Conservation (phyloP, 148 eudicot genomes). For the Vaccinium myrtillus region DNA sequence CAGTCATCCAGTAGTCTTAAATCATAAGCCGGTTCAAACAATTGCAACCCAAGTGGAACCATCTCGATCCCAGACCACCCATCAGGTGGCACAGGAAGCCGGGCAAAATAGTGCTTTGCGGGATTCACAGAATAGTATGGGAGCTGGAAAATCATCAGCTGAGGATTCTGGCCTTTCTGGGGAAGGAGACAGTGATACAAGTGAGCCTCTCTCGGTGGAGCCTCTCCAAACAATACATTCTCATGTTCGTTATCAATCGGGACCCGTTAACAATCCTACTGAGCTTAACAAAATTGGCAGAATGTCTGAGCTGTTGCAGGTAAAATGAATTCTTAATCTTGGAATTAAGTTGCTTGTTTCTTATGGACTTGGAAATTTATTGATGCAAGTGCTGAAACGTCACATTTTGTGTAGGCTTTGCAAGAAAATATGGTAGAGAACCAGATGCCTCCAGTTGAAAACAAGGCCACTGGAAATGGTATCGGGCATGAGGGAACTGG, state of each 20-base stretch:
- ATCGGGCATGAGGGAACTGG: slow-evolving; percentile 13
- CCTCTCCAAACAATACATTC: slow-evolving; percentile 51
- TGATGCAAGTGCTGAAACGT: slow-evolving; percentile 16
- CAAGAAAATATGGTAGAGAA: slow-evolving; percentile 64
- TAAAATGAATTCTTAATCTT: slow-evolving; percentile 29
- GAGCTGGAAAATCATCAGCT: slow-evolving; percentile 23
- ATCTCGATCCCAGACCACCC: slow-evolving; percentile 23
- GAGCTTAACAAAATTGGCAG: slow-evolving; percentile 60
- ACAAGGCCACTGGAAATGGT: slow-evolving; percentile 16
- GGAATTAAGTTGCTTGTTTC: neutral
- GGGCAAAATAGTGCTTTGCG: slow-evolving; percentile 19
- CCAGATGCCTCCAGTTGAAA: slow-evolving; percentile 26
- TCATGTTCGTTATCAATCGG: slow-evolving; percentile 24
- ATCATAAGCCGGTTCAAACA: slow-evolving; percentile 32
- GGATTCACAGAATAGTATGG: slow-evolving; percentile 28
- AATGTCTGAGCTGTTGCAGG: slow-evolving; percentile 87
- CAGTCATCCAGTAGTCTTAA: slow-evolving; percentile 44
- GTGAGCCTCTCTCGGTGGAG: slow-evolving; percentile 46
- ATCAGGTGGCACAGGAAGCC: slow-evolving; percentile 19
- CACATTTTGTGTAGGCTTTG: slow-evolving; percentile 45
- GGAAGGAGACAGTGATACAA: slow-evolving; percentile 39
- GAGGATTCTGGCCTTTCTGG: slow-evolving; percentile 24
- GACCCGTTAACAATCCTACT: slow-evolving; percentile 22
- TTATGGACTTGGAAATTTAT: neutral
- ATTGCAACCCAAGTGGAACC: slow-evolving; percentile 23